Evolutionary conservation across 1,139 yeast species (phyloP).

Genomic region (Kodamaea sp.): DNA sequence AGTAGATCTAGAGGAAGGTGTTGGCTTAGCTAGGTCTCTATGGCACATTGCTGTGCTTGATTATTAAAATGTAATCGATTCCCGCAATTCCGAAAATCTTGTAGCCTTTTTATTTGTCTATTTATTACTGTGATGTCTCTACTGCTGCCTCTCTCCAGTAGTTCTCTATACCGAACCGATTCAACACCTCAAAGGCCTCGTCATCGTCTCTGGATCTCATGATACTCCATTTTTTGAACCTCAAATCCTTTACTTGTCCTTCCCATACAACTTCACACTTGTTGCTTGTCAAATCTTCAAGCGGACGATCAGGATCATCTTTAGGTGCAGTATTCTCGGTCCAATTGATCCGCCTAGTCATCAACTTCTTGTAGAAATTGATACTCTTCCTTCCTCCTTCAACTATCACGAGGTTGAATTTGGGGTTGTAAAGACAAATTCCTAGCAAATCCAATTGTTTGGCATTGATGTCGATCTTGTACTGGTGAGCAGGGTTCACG

Average conservation of each 20-base stretch:
- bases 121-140: no score
- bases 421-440: slow-evolving; percentile 41
- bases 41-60: no score
- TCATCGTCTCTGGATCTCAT: slow-evolving; percentile 52
- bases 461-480: slow-evolving; percentile 78
- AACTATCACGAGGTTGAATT: slow-evolving; percentile 61
- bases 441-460: slow-evolving; percentile 71
- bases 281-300: slow-evolving; percentile 31
- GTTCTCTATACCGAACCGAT: slow-evolving; percentile 53
- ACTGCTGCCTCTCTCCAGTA: slow-evolving; percentile 56
- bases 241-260: slow-evolving; percentile 59
- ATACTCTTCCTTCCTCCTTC: slow-evolving; percentile 72
- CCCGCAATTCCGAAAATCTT: no score
- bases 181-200: slow-evolving; percentile 54
- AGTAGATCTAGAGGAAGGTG: no score
- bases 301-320: slow-evolving; percentile 11
- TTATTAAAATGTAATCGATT: no score
- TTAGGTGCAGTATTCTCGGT: slow-evolving; percentile 41
- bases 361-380: slow-evolving; percentile 60
- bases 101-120: no score
- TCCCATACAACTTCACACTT: slow-evolving; percentile 68
- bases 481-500: slow-evolving; percentile 65
- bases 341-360: slow-evolving; percentile 73
- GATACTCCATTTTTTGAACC: slow-evolving; percentile 64
- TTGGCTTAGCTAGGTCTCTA: no score